Evolutionary conservation across 805 yeast species (phyloP), one percentile per base, ranked within the genome.

Genomic region (Zygotorulaspora chibaensis): DNA sequence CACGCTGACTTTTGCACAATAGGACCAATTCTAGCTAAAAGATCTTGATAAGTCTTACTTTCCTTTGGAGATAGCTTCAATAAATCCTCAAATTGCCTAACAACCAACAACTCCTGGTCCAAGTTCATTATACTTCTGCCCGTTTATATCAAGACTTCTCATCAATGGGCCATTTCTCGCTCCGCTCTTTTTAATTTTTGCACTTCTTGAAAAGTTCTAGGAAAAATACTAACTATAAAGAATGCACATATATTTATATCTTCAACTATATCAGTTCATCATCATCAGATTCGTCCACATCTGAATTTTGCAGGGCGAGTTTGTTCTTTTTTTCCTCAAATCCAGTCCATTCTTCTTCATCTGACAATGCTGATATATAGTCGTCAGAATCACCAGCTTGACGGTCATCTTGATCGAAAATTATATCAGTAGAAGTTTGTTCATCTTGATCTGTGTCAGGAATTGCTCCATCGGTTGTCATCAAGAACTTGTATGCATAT

Each of bases 401-500:
- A 18, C 52, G 59, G 34, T 60, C 56, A 18, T 52, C 62, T 10
- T 56, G 60, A 25, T 63, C 63, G 8, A 28, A 16, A 25, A 23
- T 49, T 60, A 58, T 70, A 68, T 46, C 63, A 12, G 59, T 67
- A 0, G 61, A 65, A 8, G 62, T 72, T 1, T 57, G 67, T 1
- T 64, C 69, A 1, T 60, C 69, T 5, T 52, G 68, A 3, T 56
- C 65, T 7, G 49, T 59, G 2, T 53, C 55, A n/a, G 36, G 4
- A 7, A 50, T 40, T 6, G 52, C 46, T 20, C 63, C 63, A 25
- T 61, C 62, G 16, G 69, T 63, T 2, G 62, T 54, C 11, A 68
- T 63, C 46, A 85, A 69, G 59, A 80, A 87, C 40, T 70, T 68
- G 58, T 74, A 75, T 40, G 77, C 64, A 58, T 79, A 77, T 48